phyloP scores from a whole-genome alignment of 1,284 basidiomycete genomes.

The Ganoderma resinaceum region DNA sequence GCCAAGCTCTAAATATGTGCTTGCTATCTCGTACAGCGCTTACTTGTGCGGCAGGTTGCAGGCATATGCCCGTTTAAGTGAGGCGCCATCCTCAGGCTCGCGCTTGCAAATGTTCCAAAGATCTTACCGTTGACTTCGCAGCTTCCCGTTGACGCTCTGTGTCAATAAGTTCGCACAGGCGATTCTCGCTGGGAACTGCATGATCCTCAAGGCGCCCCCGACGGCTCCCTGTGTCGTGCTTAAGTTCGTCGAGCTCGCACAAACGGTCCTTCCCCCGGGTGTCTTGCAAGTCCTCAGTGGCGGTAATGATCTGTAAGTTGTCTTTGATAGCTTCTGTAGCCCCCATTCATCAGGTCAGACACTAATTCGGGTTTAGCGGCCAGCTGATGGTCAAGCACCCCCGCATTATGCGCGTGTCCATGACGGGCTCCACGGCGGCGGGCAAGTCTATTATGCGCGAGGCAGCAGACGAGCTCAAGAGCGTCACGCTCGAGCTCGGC shows the following conservation, averaged over 20 bases:
- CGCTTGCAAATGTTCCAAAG: neutral
- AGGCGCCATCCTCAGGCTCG: neutral
- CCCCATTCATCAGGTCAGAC: too few relatives aligned
- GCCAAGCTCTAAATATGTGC: neutral
- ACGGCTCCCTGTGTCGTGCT: conserved; percentile 20
- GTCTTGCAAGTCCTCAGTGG: conserved; percentile 26
- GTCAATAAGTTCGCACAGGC: conserved; percentile 64
- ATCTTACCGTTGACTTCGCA: neutral
- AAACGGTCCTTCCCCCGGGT: conserved; percentile 28
- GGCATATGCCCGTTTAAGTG: conserved; percentile 23
- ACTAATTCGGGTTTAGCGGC: conserved; percentile 12
- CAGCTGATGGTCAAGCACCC: conserved; percentile 26
- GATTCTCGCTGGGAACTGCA: conserved; percentile 58
- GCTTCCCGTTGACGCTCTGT: conserved; percentile 47
- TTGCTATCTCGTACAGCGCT: neutral
- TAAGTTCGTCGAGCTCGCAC: conserved; percentile 29
- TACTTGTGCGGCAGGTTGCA: conserved; percentile 11
- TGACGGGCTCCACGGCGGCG: conserved; percentile 24
- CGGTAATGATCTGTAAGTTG: conserved; percentile 25
- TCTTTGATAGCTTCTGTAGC: neutral
- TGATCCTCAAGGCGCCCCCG: conserved; percentile 56
- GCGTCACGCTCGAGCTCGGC: conserved; percentile 30
- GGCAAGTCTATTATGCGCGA: conserved; percentile 27
- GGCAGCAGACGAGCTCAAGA: conserved; percentile 22
- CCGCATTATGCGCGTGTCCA: conserved; percentile 23